Percentiles rank a stretch among this genome's conserved stretches.
Evolutionary conservation across 768 basidiomycete species (phyloP).

Genomic region (Peribolospora baueri): DNA sequence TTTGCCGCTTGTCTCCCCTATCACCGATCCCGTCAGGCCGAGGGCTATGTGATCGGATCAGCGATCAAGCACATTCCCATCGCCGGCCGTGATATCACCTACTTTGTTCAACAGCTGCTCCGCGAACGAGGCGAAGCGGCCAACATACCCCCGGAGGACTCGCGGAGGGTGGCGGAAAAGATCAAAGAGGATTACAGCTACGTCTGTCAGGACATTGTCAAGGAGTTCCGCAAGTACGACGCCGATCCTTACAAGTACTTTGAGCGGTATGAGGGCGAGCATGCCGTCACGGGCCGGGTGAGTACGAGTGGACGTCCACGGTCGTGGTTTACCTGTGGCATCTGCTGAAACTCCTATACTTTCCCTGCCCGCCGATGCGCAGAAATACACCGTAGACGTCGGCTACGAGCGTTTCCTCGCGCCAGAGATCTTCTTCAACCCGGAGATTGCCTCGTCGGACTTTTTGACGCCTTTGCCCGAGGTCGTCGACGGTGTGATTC

Average conservation of each 20-base stretch:
- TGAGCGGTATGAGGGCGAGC: conserved; percentile 75
- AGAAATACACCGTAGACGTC: conserved; percentile 87
- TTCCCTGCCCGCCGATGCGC: not conserved
- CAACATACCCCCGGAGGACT: conserved; percentile 83
- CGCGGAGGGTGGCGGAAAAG: conserved; percentile 64
- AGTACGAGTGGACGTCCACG: conserved; percentile 12
- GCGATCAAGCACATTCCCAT: conserved; percentile 98
- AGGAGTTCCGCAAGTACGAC: conserved; percentile 96
- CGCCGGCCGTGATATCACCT: conserved; percentile 87
- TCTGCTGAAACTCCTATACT: not conserved
- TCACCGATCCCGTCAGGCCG: conserved; percentile 35
- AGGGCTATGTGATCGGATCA: conserved; percentile 96
- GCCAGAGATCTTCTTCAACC: conserved; percentile 98
- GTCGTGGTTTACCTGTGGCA: not conserved
- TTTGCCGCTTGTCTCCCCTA: not conserved
- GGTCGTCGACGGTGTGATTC: conserved; percentile 88
- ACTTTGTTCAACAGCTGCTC: conserved; percentile 85
- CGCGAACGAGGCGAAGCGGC: conserved; percentile 82
- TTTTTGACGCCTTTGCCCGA: conserved; percentile 89
- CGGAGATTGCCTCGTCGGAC: conserved; percentile 91
- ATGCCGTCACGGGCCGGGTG: conserved; percentile 75
- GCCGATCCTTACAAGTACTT: conserved; percentile 86
- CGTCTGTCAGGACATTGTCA: conserved; percentile 94
- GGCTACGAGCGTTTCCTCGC: conserved; percentile 98
- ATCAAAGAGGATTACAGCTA: conserved; percentile 98